Evolutionary conservation across 768 basidiomycete species (phyloP), one percentile per base, ranked within the genome.

Genomic region (Tulasnella sp.): DNA sequence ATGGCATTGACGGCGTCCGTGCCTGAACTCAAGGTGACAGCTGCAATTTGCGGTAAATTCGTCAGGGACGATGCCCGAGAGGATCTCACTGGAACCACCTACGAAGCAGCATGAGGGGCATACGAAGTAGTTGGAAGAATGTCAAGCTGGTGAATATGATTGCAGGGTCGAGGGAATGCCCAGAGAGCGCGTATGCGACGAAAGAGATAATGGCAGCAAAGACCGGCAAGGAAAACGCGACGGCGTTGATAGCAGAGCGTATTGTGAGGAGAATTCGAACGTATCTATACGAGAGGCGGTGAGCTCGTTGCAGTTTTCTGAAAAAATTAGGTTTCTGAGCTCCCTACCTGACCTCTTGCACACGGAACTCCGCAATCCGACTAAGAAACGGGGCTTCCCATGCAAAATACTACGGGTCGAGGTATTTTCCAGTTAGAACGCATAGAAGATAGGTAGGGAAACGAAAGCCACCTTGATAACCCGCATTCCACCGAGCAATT

Each of bases 401-500:
- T 8, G 83, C 84, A 83, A 86, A 86, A 81, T 85, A 84, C 34
- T 68, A 52, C 3, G 52, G 12, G 10, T n/a, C 3, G 31, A 68
- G 62, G 6, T 12, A 68, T 34, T 16, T 8, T 36, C 4, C 27
- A 52, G 52, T 52, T 21, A 6, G 48, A 71, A 24, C 27, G 68
- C n/a, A 1, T 62, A 71, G 74, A 46, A 24, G 38, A n/a, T 21
- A 62, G 42, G 71, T 4, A 7, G 97, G 97, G 84, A 92, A 92
- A 71, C 71, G 75, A 42, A 27, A 78, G 75, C 19, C 31, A 74
- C 77, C 40, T 97, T 98, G 88, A 98, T 93, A 80, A 97, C 89
- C 81, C 94, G 92, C 90, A 98, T 96, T 0, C 94, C 94, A 21
- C 92, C 91, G 0, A 98, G 85, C 2, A 99, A 88, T 84, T 99